Conservation (phyloP, 2,329 filamentous ascomycete species). For the Beauveria pseudobassiana region DNA sequence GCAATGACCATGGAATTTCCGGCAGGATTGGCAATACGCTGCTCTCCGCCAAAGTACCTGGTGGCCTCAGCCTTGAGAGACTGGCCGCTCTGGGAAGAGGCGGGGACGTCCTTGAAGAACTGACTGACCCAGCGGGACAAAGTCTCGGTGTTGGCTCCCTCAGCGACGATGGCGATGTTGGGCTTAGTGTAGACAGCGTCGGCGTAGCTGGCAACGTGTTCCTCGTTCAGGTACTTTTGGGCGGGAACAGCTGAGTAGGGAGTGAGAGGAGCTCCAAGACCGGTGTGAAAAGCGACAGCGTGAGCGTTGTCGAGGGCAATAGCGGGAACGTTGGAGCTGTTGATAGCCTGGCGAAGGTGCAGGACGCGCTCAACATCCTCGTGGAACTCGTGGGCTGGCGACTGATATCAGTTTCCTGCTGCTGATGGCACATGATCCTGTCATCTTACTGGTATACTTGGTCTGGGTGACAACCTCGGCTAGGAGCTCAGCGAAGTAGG, state of each 20-base stretch:
- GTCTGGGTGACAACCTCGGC: slow-evolving; percentile 85
- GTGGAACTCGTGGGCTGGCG: slow-evolving; percentile 74
- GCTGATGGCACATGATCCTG: slow-evolving; percentile 3
- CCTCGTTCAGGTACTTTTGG: slow-evolving; percentile 72
- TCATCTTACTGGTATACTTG: slow-evolving; percentile 66
- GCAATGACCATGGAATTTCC: slow-evolving; percentile 83
- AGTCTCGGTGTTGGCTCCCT: slow-evolving; percentile 69
- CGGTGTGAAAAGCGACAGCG: slow-evolving; percentile 82
- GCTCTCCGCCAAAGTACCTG: slow-evolving; percentile 94
- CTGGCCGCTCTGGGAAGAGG: slow-evolving; percentile 43
- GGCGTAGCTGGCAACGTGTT: slow-evolving; percentile 68
- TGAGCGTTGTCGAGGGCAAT: slow-evolving; percentile 84
- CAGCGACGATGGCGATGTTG: slow-evolving; percentile 87
- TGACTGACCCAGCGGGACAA: slow-evolving; percentile 85
- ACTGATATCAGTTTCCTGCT: slow-evolving; percentile 13
- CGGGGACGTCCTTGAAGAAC: slow-evolving; percentile 73
- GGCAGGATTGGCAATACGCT: slow-evolving; percentile 68
- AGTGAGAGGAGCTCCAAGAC: slow-evolving; percentile 73
- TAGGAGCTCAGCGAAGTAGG: slow-evolving; percentile 94
- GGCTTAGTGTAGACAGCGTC: slow-evolving; percentile 75
- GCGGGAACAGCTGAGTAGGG: slow-evolving; percentile 65
- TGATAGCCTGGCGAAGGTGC: slow-evolving; percentile 66
- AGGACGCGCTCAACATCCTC: slow-evolving; percentile 79
- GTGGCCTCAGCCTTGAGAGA: slow-evolving; percentile 53
- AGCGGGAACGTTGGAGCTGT: slow-evolving; percentile 53